Base-by-base conservation (phyloP, 2,329 filamentous ascomycete genomes). In the Penicillium glabrum region DNA sequence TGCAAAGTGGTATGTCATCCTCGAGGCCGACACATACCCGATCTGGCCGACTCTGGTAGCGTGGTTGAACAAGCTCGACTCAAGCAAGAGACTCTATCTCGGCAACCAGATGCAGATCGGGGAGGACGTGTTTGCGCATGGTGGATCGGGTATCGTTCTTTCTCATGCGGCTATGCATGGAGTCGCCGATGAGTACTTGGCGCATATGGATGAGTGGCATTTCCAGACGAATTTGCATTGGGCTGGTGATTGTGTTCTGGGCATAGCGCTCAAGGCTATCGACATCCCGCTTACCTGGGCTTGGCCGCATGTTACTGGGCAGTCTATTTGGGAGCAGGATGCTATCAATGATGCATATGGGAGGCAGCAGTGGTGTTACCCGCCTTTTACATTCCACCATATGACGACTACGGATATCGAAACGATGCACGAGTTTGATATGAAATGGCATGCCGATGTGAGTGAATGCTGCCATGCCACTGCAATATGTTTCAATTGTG, bases 1-100 rank as follows among this genome's bases (percentile, higher is more conserved):
- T n/a, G 77, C 78, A 43, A 79, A 79, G 48, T 86, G 82, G 82
- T 85, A 79, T 57, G 71, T 83, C 46, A 84, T 85, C 64, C 74
- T 83, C 6, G 82, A 85, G 61, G 77, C 80, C 2, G 83, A 86
- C 62, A 83, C 81, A 0, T 84, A 82, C 61, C 67, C 84, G 16
- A 67, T 83, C 46, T 82, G 82, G 73, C 69, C 74, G 46, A 82
- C 81, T 53, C 61, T 84, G 37, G 61, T 82, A n/a, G 70, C 72
- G 14, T 85, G 80, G 80, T 72, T 86, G 29, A 69, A 70, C 9
- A 69, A 76, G 23, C 74, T 80, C 50, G 76, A 85, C 60, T 60
- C 77, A 1, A 64, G 63, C 7, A 65, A 78, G 47, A 75, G 76
- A 8, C 69, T 75, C 41, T 85, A 84, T 65, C 72, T 83, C 23